phyloP scores from a whole-genome alignment of 305 asterid genomes.

The Galium porrigens region DNA sequence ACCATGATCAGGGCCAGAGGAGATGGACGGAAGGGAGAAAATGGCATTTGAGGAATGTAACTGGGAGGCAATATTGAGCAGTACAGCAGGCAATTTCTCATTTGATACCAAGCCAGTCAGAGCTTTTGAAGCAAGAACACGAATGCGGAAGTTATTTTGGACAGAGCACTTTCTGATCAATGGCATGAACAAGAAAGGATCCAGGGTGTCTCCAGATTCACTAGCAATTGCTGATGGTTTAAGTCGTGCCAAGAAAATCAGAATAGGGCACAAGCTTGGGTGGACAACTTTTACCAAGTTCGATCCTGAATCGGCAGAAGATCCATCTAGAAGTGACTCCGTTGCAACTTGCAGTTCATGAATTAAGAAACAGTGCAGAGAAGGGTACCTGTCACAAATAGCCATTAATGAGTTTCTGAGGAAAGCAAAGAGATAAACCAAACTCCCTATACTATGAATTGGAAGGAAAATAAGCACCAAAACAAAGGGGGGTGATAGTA shows the following conservation, averaged over 20 bases:
- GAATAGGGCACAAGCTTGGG: constrained; percentile 88
- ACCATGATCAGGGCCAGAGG: constrained; percentile 16
- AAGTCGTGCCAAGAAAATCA: constrained; percentile 75
- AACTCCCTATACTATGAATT: background rate
- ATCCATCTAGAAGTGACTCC: constrained; percentile 41
- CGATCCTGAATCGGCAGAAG: constrained; percentile 37
- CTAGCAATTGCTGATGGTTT: constrained; percentile 73
- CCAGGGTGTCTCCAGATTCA: constrained; percentile 64
- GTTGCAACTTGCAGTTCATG: constrained; percentile 75
- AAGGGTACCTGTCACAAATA: constrained; percentile 60
- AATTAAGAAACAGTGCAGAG: constrained; percentile 59
- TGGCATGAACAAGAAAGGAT: constrained; percentile 77
- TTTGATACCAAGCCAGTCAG: constrained; percentile 61
- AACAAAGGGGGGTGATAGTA: constrained; percentile 11
- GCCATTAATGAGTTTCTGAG: constrained; percentile 9
- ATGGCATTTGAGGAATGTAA: constrained; percentile 27
- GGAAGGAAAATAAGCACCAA: background rate
- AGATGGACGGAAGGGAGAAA: constrained; percentile 20
- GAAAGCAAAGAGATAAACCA: background rate
- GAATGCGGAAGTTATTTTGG: constrained; percentile 69
- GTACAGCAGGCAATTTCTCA: constrained; percentile 55
- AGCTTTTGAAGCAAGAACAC: constrained; percentile 86
- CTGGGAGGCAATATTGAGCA: constrained; percentile 62
- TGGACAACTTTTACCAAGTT: constrained; percentile 60
- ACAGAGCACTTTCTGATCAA: constrained; percentile 73